Conservation (phyloP, 345 rosid genomes). For the Heritiera fomes region DNA sequence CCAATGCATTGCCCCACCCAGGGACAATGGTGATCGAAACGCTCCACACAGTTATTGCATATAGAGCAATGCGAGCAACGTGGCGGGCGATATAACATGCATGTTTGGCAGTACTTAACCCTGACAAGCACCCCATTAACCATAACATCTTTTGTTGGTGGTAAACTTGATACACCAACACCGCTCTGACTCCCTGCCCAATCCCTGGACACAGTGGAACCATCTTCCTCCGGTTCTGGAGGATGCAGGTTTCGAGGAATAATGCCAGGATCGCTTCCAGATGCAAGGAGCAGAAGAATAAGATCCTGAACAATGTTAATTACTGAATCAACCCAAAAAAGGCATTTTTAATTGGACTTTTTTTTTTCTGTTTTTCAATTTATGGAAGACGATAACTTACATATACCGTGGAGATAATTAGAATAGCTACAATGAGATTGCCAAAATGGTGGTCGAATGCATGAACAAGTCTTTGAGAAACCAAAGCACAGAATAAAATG, state of each 20-base stretch:
- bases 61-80: slow-evolving; percentile 96
- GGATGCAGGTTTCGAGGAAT: slow-evolving; percentile 81
- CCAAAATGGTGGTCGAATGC: slow-evolving; percentile 56
- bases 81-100: slow-evolving; percentile 92
- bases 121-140: slow-evolving; percentile 64
- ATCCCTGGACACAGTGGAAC: slow-evolving; percentile 46
- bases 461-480: slow-evolving; percentile 46
- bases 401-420: slow-evolving; percentile 42
- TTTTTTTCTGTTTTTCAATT: neutral
- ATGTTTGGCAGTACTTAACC: slow-evolving; percentile 89
- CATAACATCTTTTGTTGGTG: slow-evolving; percentile 68
- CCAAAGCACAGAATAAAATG: slow-evolving; percentile 65
- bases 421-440: slow-evolving; percentile 37
- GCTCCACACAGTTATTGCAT: slow-evolving; percentile 92
- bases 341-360: neutral
- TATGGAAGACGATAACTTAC: slow-evolving; percentile 43
- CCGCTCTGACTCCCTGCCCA: slow-evolving; percentile 48
- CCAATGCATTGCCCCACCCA: slow-evolving; percentile 99
- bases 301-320: slow-evolving; percentile 50
- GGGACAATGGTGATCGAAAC: slow-evolving; percentile 96
- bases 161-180: slow-evolving; percentile 41
- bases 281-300: slow-evolving; percentile 74
- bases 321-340: slow-evolving; percentile 8
- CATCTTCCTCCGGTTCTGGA: slow-evolving; percentile 73
- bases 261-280: slow-evolving; percentile 94